Percentiles rank a stretch among this genome's conserved stretches.
These are phyloP conservation scores for Rugosomyces carneus DNA, from an alignment of 1,284 basidiomycete species.

Conservation along the genomic window DNA sequence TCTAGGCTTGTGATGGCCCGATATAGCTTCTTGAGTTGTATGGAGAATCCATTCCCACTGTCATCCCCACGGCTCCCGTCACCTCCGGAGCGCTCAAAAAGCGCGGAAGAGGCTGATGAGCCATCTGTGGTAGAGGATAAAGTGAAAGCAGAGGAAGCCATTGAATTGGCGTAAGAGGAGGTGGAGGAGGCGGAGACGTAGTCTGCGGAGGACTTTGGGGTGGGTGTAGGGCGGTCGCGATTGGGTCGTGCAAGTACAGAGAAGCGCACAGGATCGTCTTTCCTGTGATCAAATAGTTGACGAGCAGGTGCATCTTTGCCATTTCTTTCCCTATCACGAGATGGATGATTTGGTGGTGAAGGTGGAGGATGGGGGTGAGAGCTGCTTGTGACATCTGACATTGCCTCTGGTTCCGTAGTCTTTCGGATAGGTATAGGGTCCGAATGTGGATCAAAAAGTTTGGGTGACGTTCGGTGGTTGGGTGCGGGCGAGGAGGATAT, in stretches of 20 bases:
- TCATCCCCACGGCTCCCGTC: constrained; percentile 43
- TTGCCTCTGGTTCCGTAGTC: constrained; percentile 54
- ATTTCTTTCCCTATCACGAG: constrained; percentile 30
- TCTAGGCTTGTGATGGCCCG: constrained; percentile 71
- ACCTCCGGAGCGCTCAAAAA: constrained; percentile 44
- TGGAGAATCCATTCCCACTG: constrained; percentile 56
- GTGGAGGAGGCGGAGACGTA: constrained; percentile 71
- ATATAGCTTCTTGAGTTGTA: constrained; percentile 78
- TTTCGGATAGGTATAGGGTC: constrained; percentile 61
- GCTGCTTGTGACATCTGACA: constrained; percentile 49
- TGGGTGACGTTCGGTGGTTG: constrained; percentile 28
- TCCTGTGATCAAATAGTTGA: constrained; percentile 78
- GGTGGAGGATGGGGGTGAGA: constrained; percentile 34
- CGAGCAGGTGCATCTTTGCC: constrained; percentile 31
- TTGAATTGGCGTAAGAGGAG: constrained; percentile 69
- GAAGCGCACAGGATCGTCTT: constrained; percentile 82
- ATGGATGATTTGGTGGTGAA: constrained; percentile 18
- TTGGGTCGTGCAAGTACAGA: constrained; percentile 51
- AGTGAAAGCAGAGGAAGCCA: constrained; percentile 68
- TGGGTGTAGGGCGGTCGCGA: constrained; percentile 33
- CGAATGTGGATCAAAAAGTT: constrained; percentile 66
- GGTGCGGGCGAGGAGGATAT: constrained; percentile 51
- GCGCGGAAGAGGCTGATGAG: constrained; percentile 61
- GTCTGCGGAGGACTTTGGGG: constrained; percentile 59
- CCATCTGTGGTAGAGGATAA: constrained; percentile 72